A percentile compares a stretch with the other conserved stretches of the same genome.
These are phyloP conservation scores for Phytophthora vignae DNA, from an alignment of 352 stramenopile species.

Conservation along the genomic window DNA sequence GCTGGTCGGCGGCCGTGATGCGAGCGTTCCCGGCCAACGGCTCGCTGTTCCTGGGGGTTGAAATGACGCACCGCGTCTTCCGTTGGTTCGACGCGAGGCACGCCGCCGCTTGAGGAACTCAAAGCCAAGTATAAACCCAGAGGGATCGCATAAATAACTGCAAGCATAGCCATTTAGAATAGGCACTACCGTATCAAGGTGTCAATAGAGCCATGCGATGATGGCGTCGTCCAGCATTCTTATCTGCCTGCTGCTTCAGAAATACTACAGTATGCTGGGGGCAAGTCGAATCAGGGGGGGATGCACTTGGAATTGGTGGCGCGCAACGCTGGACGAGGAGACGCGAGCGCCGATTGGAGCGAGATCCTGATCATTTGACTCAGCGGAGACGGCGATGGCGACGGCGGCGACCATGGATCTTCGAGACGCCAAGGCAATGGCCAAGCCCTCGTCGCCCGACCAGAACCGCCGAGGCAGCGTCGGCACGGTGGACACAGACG, in stretches of 20 bases:
- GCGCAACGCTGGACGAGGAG: slow-evolving; percentile 17
- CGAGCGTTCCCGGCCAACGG: slow-evolving; percentile 90
- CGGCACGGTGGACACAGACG: slow-evolving; percentile 19
- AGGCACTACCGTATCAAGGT: slow-evolving; percentile 5
- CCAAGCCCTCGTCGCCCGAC: slow-evolving; percentile 16
- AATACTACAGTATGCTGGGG: slow-evolving; percentile 10
- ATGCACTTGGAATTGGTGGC: slow-evolving; percentile 34
- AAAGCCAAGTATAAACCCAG: slow-evolving; percentile 14
- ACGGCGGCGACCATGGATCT: slow-evolving; percentile 28
- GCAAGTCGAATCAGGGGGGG: slow-evolving; percentile 4
- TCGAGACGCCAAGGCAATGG: slow-evolving; percentile 16
- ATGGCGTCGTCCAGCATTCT: slow-evolving; percentile 30
- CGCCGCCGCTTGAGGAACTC: slow-evolving; percentile 1
- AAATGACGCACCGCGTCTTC: slow-evolving; percentile 88
- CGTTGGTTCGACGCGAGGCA: slow-evolving; percentile 58
- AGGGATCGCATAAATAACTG: slow-evolving; percentile 23
- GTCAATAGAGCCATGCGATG: slow-evolving; percentile 23
- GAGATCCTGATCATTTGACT: slow-evolving; percentile 16
- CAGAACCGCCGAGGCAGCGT: slow-evolving; percentile 20
- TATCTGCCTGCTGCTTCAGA: slow-evolving; percentile 23
- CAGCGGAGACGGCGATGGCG: slow-evolving; percentile 8
- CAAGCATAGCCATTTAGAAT: slow-evolving; percentile 23
- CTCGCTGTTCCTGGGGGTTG: slow-evolving; percentile 90
- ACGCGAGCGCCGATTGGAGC: slow-evolving; percentile 15
- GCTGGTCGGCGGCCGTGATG: slow-evolving; percentile 86